Base-by-base conservation (phyloP, 2,329 filamentous ascomycete genomes). In the Aspergillus uvarum region DNA sequence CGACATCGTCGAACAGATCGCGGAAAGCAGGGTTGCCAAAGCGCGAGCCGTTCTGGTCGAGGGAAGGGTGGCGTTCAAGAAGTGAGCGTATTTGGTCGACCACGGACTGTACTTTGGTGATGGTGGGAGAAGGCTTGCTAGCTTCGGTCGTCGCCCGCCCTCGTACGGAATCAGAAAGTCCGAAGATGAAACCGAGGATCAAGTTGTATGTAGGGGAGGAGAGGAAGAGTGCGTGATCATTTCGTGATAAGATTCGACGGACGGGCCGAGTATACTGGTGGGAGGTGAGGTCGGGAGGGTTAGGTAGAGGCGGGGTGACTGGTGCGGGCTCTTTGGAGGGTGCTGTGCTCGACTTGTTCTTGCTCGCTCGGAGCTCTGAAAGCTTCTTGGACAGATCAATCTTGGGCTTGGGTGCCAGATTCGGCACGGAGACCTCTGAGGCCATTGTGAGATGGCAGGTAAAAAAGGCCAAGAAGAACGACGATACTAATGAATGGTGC, bases 1-100 rank as follows among this genome's bases (percentile, higher is more conserved):
- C 72, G 14, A 81, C 71, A 59, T 78, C 75, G 62, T 80, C 90
- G 58, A 97, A 83, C 70, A 96, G 93, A 59, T 85, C 83, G 53
- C 92, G 87, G 78, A 99, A 99, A 2, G 90, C 87, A 67, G 92
- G 93, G 78, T 99, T 99, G 51, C 95, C 96, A 74, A 99, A 99
- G 26, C 95, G 85, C 8, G 92, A 96, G 50, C 92, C 92, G 31
- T 87, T 89, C 51, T 93, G 90, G 64, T 98, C 92, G 66, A 94
- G 84, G 0, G 95, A 89, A 0, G 95, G 95, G 55, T 89, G 88
- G 54, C 83, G 79, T 14, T 82, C 78, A 5, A 96, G 82, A 1
- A 94, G 81, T 5, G 80, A 75, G 56, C 91, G 87, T 8, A 90
- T 85, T 56, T 88, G 83, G 35, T 89, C 83, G 11, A 99, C 82